A percentile compares a stretch with the other conserved stretches of the same genome.
phyloP scores from a whole-genome alignment of 805 yeast species.

The Yamadazyma phyllophila region DNA sequence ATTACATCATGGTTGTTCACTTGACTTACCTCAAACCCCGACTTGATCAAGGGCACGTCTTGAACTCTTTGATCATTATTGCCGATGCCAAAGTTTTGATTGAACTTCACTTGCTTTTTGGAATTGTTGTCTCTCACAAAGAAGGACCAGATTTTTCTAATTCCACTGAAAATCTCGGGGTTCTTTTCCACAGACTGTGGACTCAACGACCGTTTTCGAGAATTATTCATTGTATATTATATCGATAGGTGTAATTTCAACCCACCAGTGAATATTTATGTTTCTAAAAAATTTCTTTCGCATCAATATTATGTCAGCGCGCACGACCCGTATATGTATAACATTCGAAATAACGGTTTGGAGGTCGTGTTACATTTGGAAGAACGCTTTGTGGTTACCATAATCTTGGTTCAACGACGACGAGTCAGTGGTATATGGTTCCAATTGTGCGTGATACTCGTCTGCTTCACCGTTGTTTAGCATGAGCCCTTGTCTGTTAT shows the following conservation, averaged over 20 bases:
- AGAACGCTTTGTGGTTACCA: conserved; percentile 9
- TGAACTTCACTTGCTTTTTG: conserved; percentile 4
- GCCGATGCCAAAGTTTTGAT: neutral
- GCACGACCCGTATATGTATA: neutral
- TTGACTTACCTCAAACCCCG: neutral
- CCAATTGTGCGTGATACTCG: neutral
- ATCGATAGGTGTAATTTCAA: neutral
- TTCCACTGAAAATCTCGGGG: neutral
- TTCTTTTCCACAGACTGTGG: conserved; percentile 13
- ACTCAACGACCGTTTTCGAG: conserved; percentile 19
- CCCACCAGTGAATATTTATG: neutral
- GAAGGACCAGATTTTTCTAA: conserved; percentile 12
- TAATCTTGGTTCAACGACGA: neutral
- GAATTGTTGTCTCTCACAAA: conserved; percentile 8
- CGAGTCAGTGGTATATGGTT: neutral
- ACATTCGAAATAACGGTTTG: too few relatives aligned
- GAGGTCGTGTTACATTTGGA: conserved; percentile 8
- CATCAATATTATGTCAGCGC: neutral
- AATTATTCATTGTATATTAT: neutral
- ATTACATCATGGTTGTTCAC: conserved; percentile 11
- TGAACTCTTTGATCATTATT: neutral
- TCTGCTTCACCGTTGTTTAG: conserved; percentile 21
- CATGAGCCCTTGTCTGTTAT: conserved; percentile 27
- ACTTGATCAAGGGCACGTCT: neutral
- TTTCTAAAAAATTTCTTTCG: conserved; percentile 3